A percentile compares a stretch with the other conserved stretches of the same genome.
These are phyloP conservation scores for Pseudocercospora cruenta DNA, from an alignment of 2,329 filamentous ascomycete genomes.

Conservation along the genomic window DNA sequence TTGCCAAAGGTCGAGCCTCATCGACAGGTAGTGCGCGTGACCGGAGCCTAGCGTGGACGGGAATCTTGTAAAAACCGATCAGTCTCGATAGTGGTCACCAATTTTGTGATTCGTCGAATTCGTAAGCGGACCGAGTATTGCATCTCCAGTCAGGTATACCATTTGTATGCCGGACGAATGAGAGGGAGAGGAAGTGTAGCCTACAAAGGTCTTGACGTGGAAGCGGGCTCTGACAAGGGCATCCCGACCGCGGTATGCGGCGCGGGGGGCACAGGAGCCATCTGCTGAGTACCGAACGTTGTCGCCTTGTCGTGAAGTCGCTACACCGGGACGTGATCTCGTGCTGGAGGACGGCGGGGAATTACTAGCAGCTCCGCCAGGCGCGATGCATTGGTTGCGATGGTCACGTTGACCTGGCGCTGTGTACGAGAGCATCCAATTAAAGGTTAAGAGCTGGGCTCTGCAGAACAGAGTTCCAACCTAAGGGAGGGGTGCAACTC, in stretches of 20 bases:
- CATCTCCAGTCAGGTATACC: not conserved
- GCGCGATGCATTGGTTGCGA: not conserved
- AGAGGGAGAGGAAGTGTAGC: not conserved
- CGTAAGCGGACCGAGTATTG: not conserved
- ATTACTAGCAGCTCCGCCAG: not conserved
- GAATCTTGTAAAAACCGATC: not conserved
- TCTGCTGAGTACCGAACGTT: conserved; percentile 7
- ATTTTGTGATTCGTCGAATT: conserved; percentile 7
- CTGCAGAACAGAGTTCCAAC: conserved; percentile 4
- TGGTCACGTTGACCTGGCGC: conserved; percentile 1
- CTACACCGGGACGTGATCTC: not conserved
- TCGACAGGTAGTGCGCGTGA: not conserved
- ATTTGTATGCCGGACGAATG: conserved; percentile 3
- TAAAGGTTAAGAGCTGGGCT: conserved; percentile 1
- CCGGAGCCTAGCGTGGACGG: not conserved
- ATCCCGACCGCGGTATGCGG: conserved; percentile 8
- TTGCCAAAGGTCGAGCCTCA: not conserved
- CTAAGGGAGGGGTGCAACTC: conserved; percentile 5
- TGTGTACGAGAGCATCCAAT: conserved; percentile 6
- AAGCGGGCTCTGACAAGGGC: not conserved
- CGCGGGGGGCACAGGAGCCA: conserved; percentile 10
- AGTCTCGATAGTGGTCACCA: not conserved
- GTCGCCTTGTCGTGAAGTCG: not conserved
- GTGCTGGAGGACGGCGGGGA: not conserved
- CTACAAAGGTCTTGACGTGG: not conserved